These are phyloP conservation scores for Claviceps sp. DNA, from an alignment of 2,329 filamentous ascomycete species.

Conservation along the genomic window DNA sequence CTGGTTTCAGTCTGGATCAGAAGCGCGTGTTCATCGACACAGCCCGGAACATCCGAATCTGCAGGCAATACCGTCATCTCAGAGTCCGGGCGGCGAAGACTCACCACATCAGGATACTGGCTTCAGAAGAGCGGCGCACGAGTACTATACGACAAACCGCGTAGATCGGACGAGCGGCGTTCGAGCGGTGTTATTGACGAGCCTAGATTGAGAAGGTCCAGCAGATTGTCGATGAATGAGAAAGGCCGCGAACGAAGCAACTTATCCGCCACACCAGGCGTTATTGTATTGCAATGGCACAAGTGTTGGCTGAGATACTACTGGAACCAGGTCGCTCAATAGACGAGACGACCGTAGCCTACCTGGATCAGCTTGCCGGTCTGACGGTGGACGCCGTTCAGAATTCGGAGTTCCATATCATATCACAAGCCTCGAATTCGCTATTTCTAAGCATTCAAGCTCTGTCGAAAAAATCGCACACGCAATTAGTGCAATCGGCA, in stretches of 20 bases:
- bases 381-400: conserved; percentile 62
- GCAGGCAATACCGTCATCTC: too few species aligned
- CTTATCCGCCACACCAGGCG: background rate
- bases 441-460: conserved; percentile 72
- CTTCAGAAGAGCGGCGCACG: background rate
- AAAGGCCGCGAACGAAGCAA: background rate
- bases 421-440: conserved; percentile 71
- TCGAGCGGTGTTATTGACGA: background rate
- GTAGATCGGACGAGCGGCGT: background rate
- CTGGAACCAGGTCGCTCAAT: conserved; percentile 18
- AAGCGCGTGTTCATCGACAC: too few species aligned
- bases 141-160: background rate
- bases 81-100: too few species aligned
- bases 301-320: conserved; percentile 20
- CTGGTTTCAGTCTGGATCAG: too few species aligned
- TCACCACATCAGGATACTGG: too few species aligned
- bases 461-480: conserved; percentile 81
- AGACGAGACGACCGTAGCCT: conserved; percentile 47
- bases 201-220: background rate
- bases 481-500: conserved; percentile 68
- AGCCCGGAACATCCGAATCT: too few species aligned
- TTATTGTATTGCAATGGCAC: conserved; percentile 18
- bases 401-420: conserved; percentile 60
- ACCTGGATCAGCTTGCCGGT: conserved; percentile 65
- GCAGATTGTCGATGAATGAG: background rate